Conservation (phyloP, 2,329 filamentous ascomycete genomes). For the Aspergillus sp. region DNA sequence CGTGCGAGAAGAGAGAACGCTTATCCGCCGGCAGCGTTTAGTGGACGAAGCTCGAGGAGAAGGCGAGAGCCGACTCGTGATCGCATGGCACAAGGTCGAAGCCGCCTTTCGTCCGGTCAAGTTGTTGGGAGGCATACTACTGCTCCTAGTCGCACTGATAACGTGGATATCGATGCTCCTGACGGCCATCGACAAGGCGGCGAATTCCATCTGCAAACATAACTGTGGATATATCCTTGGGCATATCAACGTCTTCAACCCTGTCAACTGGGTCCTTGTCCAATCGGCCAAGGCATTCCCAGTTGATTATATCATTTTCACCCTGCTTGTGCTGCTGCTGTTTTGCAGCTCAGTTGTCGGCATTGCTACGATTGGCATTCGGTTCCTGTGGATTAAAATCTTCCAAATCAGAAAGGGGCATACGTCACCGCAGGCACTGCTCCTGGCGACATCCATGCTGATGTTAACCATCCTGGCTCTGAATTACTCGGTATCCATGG, state of each 20-base stretch:
- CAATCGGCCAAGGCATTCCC: constrained; percentile 76
- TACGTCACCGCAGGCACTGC: constrained; percentile 81
- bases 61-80: constrained; percentile 63
- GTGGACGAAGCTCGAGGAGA: constrained; percentile 61
- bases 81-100: constrained; percentile 68
- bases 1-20: constrained; percentile 79
- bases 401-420: constrained; percentile 85
- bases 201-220: constrained; percentile 84
- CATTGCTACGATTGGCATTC: constrained; percentile 77
- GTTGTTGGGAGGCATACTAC: constrained; percentile 69
- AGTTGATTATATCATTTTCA: constrained; percentile 83
- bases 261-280: constrained; percentile 82
- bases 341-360: constrained; percentile 83
- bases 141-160: constrained; percentile 64
- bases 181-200: constrained; percentile 90
- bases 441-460: constrained; percentile 83
- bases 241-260: constrained; percentile 85
- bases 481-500: constrained; percentile 86
- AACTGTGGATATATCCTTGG: constrained; percentile 88
- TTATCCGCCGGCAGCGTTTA: constrained; percentile 79
- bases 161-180: constrained; percentile 90
- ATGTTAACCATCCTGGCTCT: constrained; percentile 82
- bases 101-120: constrained; percentile 81
- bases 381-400: constrained; percentile 89
- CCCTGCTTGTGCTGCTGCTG: constrained; percentile 72